Evolutionary conservation across 2,329 filamentous ascomycete species (phyloP).

Genomic region (Diaporthe citriasiana): DNA sequence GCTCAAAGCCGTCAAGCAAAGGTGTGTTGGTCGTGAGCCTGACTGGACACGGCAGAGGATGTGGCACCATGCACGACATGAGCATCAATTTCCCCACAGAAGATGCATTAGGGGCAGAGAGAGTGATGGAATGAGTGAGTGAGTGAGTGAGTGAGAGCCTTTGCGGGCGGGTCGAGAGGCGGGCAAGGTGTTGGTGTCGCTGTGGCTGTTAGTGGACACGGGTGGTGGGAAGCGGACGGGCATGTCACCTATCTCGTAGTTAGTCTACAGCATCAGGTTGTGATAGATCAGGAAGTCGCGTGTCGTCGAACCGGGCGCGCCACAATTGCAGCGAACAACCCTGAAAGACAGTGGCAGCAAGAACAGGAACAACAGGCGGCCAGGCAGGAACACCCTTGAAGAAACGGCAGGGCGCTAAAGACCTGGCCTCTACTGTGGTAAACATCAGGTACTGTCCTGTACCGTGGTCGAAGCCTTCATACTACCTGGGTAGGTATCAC

Average conservation of each 20-base stretch:
- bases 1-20: slow-evolving; percentile 25
- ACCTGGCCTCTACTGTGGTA: not conserved
- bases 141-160: not conserved
- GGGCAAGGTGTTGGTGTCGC: not conserved
- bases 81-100: slow-evolving; percentile 12
- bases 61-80: slow-evolving; percentile 27
- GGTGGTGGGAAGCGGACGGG: slow-evolving; percentile 10
- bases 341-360: not conserved
- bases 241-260: not conserved
- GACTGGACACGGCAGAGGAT: slow-evolving; percentile 15
- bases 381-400: slow-evolving; percentile 11
- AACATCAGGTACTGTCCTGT: not conserved
- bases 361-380: not conserved
- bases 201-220: not conserved
- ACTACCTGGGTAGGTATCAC: too few relatives aligned
- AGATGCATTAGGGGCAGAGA: not conserved
- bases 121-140: too few relatives aligned
- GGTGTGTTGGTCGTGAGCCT: not conserved
- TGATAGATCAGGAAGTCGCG: slow-evolving; percentile 25
- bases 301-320: slow-evolving; percentile 5
- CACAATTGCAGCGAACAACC: slow-evolving; percentile 14
- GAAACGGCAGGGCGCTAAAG: slow-evolving; percentile 12
- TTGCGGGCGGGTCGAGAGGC: not conserved
- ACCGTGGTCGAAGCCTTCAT: not conserved
- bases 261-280: slow-evolving; percentile 17